Base-by-base conservation (phyloP, 768 basidiomycete species). In the Trametes elegans region DNA sequence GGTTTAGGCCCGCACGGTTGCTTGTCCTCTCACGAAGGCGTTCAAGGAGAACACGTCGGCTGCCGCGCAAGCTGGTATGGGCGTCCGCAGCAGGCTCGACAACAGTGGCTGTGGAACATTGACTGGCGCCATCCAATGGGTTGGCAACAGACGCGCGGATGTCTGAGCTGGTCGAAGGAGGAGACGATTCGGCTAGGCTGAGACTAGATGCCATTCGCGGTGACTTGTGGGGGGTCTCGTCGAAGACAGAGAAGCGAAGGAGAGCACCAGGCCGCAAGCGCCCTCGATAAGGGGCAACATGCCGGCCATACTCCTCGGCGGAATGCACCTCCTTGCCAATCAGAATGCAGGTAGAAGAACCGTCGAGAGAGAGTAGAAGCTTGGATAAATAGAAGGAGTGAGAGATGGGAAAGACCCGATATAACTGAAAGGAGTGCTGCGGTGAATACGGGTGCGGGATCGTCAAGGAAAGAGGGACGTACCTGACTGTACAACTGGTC, bases 331-430 rank as follows among this genome's bases (percentile, higher is more conserved):
- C 83, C 51, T 71, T 78, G 46, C 76, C 80, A 53, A 91, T 75
- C 28, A 90, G 71, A 41, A 90, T 80, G 32, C 83, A 81, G 6
- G 79, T 68, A 54, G 75, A 71, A 14, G 72, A 72, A n/a, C 78
- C 76, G 5, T 62, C 62, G 26, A 84, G 84, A 38, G 83, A 84
- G 69, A 91, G 89, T 18, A 89, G 70, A 44, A 92, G 77, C 55
- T 79, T 83, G 44, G 83, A 83, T 51, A 90, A 71, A 73, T 79
- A 81, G 71, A 80, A 86, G 51, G 70, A 76, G 53, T 79, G 72
- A 64, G 75, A 77, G 44, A 85, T 76, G 61, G 83, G 81, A 66
- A 90, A 90, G 55, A 89, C 74, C 59, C 85, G 84, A 68, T 76
- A 79, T 57, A 91, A 80, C 89, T 91, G 60, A 21, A 29, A n/a